Conservation (phyloP, 2,329 filamentous ascomycete genomes). For the Penicillium sp. region DNA sequence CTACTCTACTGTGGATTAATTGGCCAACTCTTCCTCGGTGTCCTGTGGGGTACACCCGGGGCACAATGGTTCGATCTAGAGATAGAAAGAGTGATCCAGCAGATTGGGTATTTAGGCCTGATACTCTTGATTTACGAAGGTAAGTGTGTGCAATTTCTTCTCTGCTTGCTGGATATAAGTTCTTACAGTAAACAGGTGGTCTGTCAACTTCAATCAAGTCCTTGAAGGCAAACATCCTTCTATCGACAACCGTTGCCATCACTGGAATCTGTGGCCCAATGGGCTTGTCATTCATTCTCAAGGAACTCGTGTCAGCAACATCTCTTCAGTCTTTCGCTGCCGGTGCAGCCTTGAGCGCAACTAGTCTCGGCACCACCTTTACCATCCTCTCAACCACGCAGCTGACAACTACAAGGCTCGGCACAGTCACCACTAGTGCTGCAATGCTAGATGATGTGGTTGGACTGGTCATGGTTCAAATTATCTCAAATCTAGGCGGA, state of each 20-base stretch:
- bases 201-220: conserved; percentile 43
- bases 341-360: conserved; percentile 72
- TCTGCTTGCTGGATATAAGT: neutral
- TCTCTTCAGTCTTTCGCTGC: conserved; percentile 67
- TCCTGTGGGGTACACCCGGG: conserved; percentile 69
- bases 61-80: conserved; percentile 57
- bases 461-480: conserved; percentile 72
- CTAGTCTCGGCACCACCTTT: conserved; percentile 71
- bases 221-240: conserved; percentile 59
- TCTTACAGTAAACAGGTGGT: conserved; percentile 21
- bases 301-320: conserved; percentile 50
- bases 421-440: conserved; percentile 57
- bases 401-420: conserved; percentile 56
- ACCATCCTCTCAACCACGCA: conserved; percentile 63
- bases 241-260: conserved; percentile 63
- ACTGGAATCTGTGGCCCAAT: conserved; percentile 67
- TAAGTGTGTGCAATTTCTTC: conserved; percentile 19
- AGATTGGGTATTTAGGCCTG: conserved; percentile 72
- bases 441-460: conserved; percentile 27
- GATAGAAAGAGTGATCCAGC: conserved; percentile 57
- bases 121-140: conserved; percentile 72
- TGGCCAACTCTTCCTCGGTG: conserved; percentile 69
- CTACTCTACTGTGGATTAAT: conserved; percentile 68
- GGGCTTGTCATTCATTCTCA: conserved; percentile 63
- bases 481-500: conserved; percentile 66